These are phyloP conservation scores for Fagopyrum homotropicum DNA, from an alignment of 148 eudicot genomes.

Conservation along the genomic window DNA sequence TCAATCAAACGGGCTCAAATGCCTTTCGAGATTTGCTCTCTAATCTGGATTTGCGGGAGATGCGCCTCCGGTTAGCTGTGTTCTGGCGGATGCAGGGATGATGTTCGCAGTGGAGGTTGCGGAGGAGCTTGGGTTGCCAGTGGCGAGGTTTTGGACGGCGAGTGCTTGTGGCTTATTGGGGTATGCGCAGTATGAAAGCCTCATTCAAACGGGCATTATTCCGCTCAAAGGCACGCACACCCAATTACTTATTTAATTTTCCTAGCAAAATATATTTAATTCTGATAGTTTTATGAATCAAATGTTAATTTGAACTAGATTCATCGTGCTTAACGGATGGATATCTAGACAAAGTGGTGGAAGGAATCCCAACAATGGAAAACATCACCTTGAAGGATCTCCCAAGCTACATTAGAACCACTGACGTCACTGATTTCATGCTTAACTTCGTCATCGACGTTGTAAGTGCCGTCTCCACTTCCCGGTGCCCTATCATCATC, in stretches of 20 bases:
- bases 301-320: conserved; percentile 17
- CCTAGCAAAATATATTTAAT: too few species aligned
- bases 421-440: conserved; percentile 17
- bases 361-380: conserved; percentile 32
- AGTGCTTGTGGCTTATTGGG: conserved; percentile 30
- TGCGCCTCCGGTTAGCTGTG: conserved; percentile 25
- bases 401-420: conserved; percentile 29
- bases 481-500: conserved; percentile 22
- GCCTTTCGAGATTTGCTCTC: conserved; percentile 23
- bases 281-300: too few species aligned
- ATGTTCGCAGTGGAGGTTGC: conserved; percentile 30
- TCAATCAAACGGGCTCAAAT: conserved; percentile 14
- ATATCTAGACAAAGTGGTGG: conserved; percentile 22
- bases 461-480: background rate
- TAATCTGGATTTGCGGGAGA: conserved; percentile 10
- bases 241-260: too few species aligned
- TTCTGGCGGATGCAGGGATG: conserved; percentile 28
- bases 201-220: conserved; percentile 15
- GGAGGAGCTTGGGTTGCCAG: conserved; percentile 29
- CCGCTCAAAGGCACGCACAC: conserved; percentile 36
- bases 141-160: conserved; percentile 32
- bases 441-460: conserved; percentile 9
- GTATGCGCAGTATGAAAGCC: conserved; percentile 23
- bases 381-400: conserved; percentile 27
- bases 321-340: conserved; percentile 20